Base-by-base conservation (phyloP, 1,284 basidiomycete species). In the Trametes polyzona region DNA sequence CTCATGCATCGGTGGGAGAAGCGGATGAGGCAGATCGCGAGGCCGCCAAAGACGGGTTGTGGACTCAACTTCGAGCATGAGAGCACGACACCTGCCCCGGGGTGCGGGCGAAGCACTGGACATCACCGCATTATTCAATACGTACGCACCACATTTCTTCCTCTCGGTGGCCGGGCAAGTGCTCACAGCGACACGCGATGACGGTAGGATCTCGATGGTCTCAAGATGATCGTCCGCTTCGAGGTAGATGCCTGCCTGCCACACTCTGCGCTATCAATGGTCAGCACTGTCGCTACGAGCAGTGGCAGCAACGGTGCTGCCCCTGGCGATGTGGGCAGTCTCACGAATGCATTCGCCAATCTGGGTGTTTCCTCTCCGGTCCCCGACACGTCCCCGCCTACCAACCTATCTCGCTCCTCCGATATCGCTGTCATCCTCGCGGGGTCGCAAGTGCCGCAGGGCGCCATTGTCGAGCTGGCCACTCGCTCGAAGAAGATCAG, bases 91-190 rank as follows among this genome's bases (percentile, higher is more conserved):
- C 67, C 73, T 12, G 76, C 73, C 6, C 63, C 65, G 11, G 78
- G 76, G 17, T 81, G 80, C 57, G 73, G 74, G 47, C 67, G 71
- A 5, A 72, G 73, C 23, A 74, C 75, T 0, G 77, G 76, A 1
- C 80, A 86, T 61, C 81, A 84, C 66, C 73, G 83, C 29, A 80
- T 84, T 51, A 67, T 83, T 4, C 69, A 68, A 58, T 83, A 83
- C 65, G 83, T 83, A 65, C 67, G 50, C 21, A n/a, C 21, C 21
- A 5, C 16, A 36, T 36, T 17, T n/a, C 4, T 30, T n/a, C 26
- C n/a, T 19, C 14, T 2, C 5, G 4, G 19, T 30, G 5, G 33
- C 33, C 32, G 16, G 21, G 7, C 2, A 41, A 11, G 10, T 6
- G 4, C 1, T 10, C 10, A 24, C 11, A 26, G 23, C 6, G n/a